Evolutionary conservation across 495 filamentous ascomycete genomes (phyloP), one percentile per base, ranked within the genome.

Genomic region (Wilcoxina mikolae): DNA sequence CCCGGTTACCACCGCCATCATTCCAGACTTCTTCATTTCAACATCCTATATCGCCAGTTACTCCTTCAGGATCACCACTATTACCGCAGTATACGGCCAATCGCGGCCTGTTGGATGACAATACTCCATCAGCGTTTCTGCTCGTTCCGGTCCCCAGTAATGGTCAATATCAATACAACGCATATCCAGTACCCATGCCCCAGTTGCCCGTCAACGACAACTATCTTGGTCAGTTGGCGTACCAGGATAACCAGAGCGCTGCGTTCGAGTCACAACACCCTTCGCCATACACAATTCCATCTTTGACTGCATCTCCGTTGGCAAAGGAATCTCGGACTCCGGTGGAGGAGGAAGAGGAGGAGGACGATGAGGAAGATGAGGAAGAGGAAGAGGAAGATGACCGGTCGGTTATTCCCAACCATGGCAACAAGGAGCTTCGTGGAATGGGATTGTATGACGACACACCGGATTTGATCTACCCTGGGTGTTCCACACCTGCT

Each of bases 391-490:
- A 56, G 10, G 55, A 58, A 39, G 61, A 63, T 20, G 51, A 58
- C 10, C 7, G 51, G 2, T 61, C 58, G 25, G 53, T 63, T 27
- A 55, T 63, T 27, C 60, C 60, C 17, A 50, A 63, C 12, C 53
- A 55, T 22, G 60, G 60, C 5, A 63, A 63, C 53, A 63, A 57
- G 24, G 62, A 64, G 23, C 62, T 65, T 25, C 49, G 60, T 35
- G 62, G 62, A 25, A 65, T 65, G 60, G 62, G 62, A 1, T 57
- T 65, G 10, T 65, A 65, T 24, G 61, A 64, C 49, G 61, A 63
- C 38, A 55, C 58, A 10, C 60, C 60, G 42, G 60, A 64, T 18
- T 53, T 64, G 47, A 45, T 59, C 23, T 62, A 54, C 44, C 56
- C 59, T 51, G 33, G n/a, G n/a, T 60, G 42, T 39, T 51, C 59